phyloP scores from a whole-genome alignment of 495 filamentous ascomycete genomes.

The Tuber calosporum region DNA sequence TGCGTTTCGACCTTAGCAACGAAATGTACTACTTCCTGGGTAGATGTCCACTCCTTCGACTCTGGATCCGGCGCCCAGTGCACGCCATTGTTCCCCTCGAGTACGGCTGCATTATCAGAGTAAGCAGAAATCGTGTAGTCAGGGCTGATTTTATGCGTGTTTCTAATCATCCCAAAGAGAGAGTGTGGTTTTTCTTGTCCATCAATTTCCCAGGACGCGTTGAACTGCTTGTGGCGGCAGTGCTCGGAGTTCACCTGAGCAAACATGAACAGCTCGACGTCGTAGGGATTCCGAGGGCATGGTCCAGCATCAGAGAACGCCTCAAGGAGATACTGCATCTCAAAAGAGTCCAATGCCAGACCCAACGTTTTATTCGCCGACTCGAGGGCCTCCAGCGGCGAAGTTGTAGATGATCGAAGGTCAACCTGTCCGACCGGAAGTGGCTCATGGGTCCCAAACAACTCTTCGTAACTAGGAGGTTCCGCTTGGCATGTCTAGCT shows the following conservation, averaged over 20 bases:
- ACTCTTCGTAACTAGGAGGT: slow-evolving; percentile 59
- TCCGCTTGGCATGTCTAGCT: slow-evolving; percentile 62
- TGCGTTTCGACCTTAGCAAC: slow-evolving; percentile 96
- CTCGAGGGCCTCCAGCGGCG: slow-evolving; percentile 64
- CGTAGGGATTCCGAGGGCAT: slow-evolving; percentile 64
- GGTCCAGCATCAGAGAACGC: slow-evolving; percentile 67
- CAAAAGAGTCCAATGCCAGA: slow-evolving; percentile 74
- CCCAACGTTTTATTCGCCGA: slow-evolving; percentile 75
- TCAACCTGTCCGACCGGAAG: slow-evolving; percentile 64
- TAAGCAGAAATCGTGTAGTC: slow-evolving; percentile 84
- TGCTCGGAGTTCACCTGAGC: slow-evolving; percentile 90
- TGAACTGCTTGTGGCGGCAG: slow-evolving; percentile 76
- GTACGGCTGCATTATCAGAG: slow-evolving; percentile 91
- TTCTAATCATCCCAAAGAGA: slow-evolving; percentile 90
- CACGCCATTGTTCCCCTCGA: slow-evolving; percentile 61
- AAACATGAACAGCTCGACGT: slow-evolving; percentile 98
- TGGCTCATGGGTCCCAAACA: slow-evolving; percentile 73
- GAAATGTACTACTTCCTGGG: slow-evolving; percentile 80
- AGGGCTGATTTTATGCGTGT: slow-evolving; percentile 75
- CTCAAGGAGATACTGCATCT: slow-evolving; percentile 88
- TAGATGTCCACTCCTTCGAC: slow-evolving; percentile 80
- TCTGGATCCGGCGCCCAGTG: slow-evolving; percentile 79
- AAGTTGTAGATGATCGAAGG: slow-evolving; percentile 55
- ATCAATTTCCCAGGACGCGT: slow-evolving; percentile 96
- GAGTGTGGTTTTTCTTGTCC: slow-evolving; percentile 66